These are phyloP conservation scores for Dendrothele bispora DNA, from an alignment of 768 basidiomycete species.

Conservation along the genomic window DNA sequence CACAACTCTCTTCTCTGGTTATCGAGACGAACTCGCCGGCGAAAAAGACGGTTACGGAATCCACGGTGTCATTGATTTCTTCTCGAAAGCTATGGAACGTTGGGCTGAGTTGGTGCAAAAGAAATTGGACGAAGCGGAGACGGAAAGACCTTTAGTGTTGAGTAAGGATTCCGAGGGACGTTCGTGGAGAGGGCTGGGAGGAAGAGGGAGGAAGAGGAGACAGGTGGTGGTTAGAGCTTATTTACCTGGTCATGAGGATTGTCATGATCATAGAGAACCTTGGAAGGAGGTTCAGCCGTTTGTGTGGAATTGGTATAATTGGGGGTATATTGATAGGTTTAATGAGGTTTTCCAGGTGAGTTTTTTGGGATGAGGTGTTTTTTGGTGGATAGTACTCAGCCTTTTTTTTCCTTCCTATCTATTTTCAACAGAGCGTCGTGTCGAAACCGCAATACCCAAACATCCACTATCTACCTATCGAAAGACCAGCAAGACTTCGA, in stretches of 20 bases:
- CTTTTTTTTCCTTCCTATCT: slow-evolving; percentile 5
- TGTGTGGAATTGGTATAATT: slow-evolving; percentile 58
- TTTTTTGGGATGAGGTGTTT: slow-evolving; percentile 2
- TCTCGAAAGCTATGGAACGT: slow-evolving; percentile 51
- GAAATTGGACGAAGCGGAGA: slow-evolving; percentile 36
- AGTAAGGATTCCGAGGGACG: too few relatives aligned
- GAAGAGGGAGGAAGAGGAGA: slow-evolving; percentile 19
- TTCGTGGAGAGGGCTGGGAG: slow-evolving; percentile 9
- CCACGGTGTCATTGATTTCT: slow-evolving; percentile 54
- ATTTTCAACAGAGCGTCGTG: slow-evolving; percentile 39
- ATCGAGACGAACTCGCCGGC: slow-evolving; percentile 27
- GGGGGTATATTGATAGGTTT: slow-evolving; percentile 58
- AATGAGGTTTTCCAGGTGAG: slow-evolving; percentile 61
- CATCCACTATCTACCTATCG: slow-evolving; percentile 61
- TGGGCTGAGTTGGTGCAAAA: slow-evolving; percentile 57
- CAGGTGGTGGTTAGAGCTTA: slow-evolving; percentile 62
- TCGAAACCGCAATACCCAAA: slow-evolving; percentile 45
- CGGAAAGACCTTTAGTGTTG: too few relatives aligned
- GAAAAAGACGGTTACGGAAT: slow-evolving; percentile 37
- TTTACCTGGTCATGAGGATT: slow-evolving; percentile 65
- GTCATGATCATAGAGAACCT: slow-evolving; percentile 49
- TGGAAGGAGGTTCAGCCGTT: slow-evolving; percentile 44
- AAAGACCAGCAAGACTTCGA: slow-evolving; percentile 58
- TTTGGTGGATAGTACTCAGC: slow-evolving; percentile 2
- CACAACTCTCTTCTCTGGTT: slow-evolving; percentile 48